phyloP scores from a whole-genome alignment of 176 grass and related monocot species.

The Cocos nucifera region DNA sequence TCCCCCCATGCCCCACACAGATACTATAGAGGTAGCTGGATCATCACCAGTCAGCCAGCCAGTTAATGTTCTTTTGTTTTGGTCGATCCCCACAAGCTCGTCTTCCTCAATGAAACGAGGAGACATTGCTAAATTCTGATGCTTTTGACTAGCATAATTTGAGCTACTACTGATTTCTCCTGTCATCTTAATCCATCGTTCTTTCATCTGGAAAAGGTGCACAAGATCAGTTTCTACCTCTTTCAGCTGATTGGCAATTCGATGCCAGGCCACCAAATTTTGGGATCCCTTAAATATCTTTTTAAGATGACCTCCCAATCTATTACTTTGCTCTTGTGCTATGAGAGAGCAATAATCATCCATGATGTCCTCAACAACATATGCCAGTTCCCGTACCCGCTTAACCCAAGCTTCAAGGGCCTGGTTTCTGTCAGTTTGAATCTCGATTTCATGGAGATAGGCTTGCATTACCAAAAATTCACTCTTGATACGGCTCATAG shows the following conservation, averaged over 20 bases:
- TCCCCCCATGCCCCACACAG: constrained; percentile 7
- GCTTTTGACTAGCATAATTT: too few relatives aligned
- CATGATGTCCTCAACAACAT: constrained; percentile 27
- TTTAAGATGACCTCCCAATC: not conserved
- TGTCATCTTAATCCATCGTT: not conserved
- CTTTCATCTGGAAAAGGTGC: not conserved
- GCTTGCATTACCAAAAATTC: constrained; percentile 29
- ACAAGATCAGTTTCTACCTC: not conserved
- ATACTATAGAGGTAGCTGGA: not conserved
- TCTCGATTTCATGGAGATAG: constrained; percentile 12
- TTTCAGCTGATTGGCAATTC: not conserved
- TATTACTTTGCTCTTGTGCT: not conserved
- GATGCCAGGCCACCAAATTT: not conserved
- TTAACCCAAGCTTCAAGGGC: constrained; percentile 22
- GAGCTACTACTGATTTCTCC: not conserved
- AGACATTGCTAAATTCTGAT: too few relatives aligned
- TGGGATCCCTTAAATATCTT: not conserved
- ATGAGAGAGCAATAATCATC: constrained; percentile 25
- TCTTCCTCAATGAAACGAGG: not conserved
- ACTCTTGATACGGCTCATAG: constrained; percentile 19
- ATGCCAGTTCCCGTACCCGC: constrained; percentile 18
- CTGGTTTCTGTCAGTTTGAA: not conserved
- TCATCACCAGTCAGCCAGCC: not conserved
- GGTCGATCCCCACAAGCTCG: not conserved
- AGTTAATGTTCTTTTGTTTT: not conserved